These are phyloP conservation scores for Coniochaeta hoffmannii DNA, from an alignment of 2,329 filamentous ascomycete species.

Conservation along the genomic window DNA sequence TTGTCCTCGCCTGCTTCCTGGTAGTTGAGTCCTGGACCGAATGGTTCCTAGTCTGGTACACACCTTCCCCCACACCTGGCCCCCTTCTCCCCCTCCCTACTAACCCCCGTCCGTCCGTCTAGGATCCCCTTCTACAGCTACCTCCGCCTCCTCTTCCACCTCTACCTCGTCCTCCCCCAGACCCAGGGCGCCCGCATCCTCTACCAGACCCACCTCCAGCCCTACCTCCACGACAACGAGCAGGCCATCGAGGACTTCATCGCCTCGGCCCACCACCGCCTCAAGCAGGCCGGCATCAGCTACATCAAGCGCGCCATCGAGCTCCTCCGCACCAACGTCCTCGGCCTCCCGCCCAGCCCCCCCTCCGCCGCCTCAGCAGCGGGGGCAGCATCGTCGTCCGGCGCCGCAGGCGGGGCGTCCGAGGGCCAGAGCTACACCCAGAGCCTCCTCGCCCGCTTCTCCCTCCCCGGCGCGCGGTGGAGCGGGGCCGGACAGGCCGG, in stretches of 20 bases:
- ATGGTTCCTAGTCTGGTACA: constrained; percentile 75
- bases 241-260: constrained; percentile 86
- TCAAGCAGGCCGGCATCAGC: constrained; percentile 67
- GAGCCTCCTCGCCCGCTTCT: constrained; percentile 76
- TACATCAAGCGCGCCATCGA: constrained; percentile 69
- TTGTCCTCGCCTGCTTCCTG: constrained; percentile 75
- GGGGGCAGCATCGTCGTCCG: too few species aligned
- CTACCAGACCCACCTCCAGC: constrained; percentile 80
- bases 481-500: constrained; percentile 23
- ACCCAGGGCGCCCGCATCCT: constrained; percentile 86
- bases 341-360: constrained; percentile 63
- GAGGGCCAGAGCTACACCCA: constrained; percentile 62
- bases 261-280: constrained; percentile 68
- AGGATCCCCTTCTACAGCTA: constrained; percentile 92
- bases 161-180: constrained; percentile 94
- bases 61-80: constrained; percentile 9
- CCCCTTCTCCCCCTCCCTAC: neutral
- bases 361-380: constrained; percentile 15
- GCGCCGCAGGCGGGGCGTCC: constrained; percentile 33
- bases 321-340: constrained; percentile 63
- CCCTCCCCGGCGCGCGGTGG: constrained; percentile 63
- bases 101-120: constrained; percentile 1
- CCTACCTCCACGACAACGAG: constrained; percentile 84
- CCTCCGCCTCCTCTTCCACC: constrained; percentile 76
- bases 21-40: constrained; percentile 81